Evolutionary conservation across 2,329 filamentous ascomycete genomes (phyloP), one percentile per base, ranked within the genome.

Genomic region (Alternaria sp.): DNA sequence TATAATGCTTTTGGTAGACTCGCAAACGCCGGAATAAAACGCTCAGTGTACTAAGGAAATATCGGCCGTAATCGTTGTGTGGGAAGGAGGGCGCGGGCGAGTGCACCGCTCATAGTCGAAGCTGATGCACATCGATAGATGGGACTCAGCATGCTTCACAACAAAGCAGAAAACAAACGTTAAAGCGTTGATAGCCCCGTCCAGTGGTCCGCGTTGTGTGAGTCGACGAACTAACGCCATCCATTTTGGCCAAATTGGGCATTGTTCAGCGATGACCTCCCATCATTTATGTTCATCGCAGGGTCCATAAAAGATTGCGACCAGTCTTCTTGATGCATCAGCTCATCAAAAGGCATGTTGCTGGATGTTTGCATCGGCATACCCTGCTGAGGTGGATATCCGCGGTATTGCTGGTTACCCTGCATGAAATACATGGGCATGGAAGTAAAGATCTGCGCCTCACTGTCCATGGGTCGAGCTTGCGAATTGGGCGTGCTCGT

Each of bases 381-480:
- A 15, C 66, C 65, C 44, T 62, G 64, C 17, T 74, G 74, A 36
- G 75, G 73, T 50, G 69, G 77, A 61, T 69, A 77, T 43, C 60
- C 67, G 52, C 73, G 55, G 46, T 72, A 67, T 32, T 62, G 59
- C 52, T 76, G 74, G 55, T 70, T 68, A 49, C 73, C 82, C 75
- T 89, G 87, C 80, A 91, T 86, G 69, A 93, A 83, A 73, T 92
- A 94, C 40, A 90, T 88, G 15, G 91, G 90, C 40, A 93, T 84
- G 1, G 90, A 88, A 0, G 88, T 89, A 61, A 92, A 88, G 12
- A 93, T 83, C 67, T 93, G 90, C 17, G 90, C 91, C 72, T 93
- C 91, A 54, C 92, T 87, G 57, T 91, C 89, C 28, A 71, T 69
- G n/a, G 69, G 66, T 17, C 64, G 65, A 10, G 66, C 59, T 10